Base-by-base conservation (phyloP, 495 filamentous ascomycete genomes). In the Xylaria longipes region DNA sequence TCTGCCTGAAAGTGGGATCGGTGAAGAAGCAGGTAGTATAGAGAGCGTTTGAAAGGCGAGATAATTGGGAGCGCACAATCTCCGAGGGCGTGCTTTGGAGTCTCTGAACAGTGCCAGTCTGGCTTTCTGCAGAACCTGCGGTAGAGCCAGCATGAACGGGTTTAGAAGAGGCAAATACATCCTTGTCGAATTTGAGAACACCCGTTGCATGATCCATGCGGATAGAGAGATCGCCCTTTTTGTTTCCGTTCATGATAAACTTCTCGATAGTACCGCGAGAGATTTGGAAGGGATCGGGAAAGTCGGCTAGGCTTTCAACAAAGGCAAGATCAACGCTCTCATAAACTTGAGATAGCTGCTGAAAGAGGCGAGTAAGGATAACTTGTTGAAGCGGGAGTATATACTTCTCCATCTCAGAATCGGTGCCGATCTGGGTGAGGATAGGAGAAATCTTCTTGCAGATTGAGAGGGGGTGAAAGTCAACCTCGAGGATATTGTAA, bases 221-320 rank as follows among this genome's bases (percentile, higher is more conserved):
- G 78, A 99, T 97, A 54, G 96, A 91, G 61, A 99, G 88, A 76
- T 99, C 97, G 39, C 96, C 96, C 87, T 99, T 99, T 89, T 99
- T 99, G 88, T 96, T 98, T 71, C 96, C 96, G 83, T 99, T 99
- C 96, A 99, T 99, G 87, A 99, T 98, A 88, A 99, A 99, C 85
- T 99, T 99, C 85, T 99, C 96, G 70, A 99, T 97, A 72, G 93
- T 97, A 74, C 89, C 91, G 48, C 92, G 91, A 72, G 88, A 92
- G 74, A 98, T 94, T 84, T 97, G 92, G 89, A 97, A 98, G 31
- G 96, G 95, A 75, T 97, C 94, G 37, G 96, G 96, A 87, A 99
- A 99, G 80, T 96, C 89, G 69, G 96, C 96, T 39, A 98, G 91
- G 76, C 94, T 90, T 77, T 97, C 91, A 41, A 99, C 95, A 77